Base-by-base conservation (phyloP, 805 yeast genomes). In the Hagleromyces aurorensis region DNA sequence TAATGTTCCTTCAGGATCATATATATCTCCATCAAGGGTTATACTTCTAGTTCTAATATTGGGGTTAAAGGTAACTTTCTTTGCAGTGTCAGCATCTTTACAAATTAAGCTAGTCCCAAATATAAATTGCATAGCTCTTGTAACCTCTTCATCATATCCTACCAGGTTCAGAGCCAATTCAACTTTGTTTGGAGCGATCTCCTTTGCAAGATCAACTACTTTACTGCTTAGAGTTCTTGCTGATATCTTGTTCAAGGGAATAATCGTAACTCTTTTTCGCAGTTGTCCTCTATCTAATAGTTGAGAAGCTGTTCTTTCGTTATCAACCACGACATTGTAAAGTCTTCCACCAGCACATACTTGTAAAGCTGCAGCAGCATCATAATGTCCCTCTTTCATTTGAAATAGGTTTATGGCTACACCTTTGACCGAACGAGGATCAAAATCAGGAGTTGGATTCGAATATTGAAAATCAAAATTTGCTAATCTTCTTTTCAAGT, bases 1-100 rank as follows among this genome's bases (percentile, higher is more conserved):
- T 16, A 91, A 63, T 6, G 94, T 83, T 10, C 99, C 99, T 42
- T 80, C 85, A 0, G 98, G 98, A 51, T 91, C 98, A 57, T 87
- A 91, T 7, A 79, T 70, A 54, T 91, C 98, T 29, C 98, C 99
- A 31, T 86, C 87, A 19, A 82, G 54, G 0, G 99, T 91, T 10
- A 93, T 85, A 17, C 93, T 78, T 46, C 86, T 75, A 1, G 87
- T 67, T 39, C 84, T 68, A 10, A 89, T 75, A 32, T 73, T 69
- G 1, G 89, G 91, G 52, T 87, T 76, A 52, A 86, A 85, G 0
- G 96, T 84, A n/a, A 91, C 80, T 27, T 67, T 65, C 43, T 87
- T 80, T 0, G 98, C 97, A 0, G 94, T 76, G 10, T 80, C 78
- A 0, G 95, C 82, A 56, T 86, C 93, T 12, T 74, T 62, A 59